Conservation (phyloP, 78 protist genomes). For the Acrasis kona region DNA sequence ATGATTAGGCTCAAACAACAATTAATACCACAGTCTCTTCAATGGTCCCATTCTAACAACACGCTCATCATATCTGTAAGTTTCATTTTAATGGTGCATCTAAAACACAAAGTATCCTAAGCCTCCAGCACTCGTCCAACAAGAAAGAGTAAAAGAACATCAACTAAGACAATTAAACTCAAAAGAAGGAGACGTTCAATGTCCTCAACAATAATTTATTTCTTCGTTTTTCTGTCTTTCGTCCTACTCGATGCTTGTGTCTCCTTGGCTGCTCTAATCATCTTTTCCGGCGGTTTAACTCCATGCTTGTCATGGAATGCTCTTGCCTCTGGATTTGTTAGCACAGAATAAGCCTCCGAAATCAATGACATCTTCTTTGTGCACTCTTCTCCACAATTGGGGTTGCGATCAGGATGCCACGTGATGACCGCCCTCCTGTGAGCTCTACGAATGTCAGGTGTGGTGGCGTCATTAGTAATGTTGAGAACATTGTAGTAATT, state of each 20-base stretch:
- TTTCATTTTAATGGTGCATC: no score
- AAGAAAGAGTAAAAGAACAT: no score
- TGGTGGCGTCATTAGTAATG: background rate
- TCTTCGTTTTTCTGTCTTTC: background rate
- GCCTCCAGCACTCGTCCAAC: no score
- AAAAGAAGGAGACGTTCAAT: no score
- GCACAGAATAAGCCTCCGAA: conserved; percentile 33
- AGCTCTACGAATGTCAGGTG: conserved; percentile 6
- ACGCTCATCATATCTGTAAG: background rate
- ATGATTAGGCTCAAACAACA: background rate
- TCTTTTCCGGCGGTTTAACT: background rate
- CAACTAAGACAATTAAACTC: no score
- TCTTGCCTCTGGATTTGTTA: conserved; percentile 1
- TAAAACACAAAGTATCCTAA: no score
- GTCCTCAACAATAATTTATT: no score
- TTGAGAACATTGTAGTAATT: conserved; percentile 7
- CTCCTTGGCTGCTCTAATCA: background rate
- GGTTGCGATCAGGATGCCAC: conserved; percentile 54
- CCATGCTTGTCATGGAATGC: background rate
- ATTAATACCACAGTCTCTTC: background rate
- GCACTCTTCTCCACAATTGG: conserved; percentile 12
- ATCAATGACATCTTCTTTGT: conserved; percentile 17
- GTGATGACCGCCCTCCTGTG: conserved; percentile 20
- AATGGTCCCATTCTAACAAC: background rate
- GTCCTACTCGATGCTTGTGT: background rate